Evolutionary conservation across 768 basidiomycete species (phyloP).

Genomic region (Thelephora ganbajun): DNA sequence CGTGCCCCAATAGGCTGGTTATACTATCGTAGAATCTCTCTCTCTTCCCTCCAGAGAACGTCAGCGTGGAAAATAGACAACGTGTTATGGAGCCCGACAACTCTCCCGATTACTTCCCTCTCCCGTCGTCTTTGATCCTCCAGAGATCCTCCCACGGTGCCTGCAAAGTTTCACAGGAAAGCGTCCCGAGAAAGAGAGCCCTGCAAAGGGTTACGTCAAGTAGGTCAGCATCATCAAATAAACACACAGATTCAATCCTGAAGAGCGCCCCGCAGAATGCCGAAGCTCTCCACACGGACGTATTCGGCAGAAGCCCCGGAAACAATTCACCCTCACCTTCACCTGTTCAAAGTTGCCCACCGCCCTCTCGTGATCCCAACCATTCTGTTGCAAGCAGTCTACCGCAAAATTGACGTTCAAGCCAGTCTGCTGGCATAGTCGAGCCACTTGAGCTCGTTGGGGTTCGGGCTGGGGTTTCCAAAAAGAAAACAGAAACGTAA

Average conservation of each 20-base stretch:
- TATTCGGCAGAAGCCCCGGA: background rate
- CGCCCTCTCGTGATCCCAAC: slow-evolving; percentile 73
- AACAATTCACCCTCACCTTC: slow-evolving; percentile 41
- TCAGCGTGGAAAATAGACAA: no score
- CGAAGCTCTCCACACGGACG: background rate
- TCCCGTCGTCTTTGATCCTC: no score
- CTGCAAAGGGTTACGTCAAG: slow-evolving; percentile 5
- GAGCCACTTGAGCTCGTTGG: slow-evolving; percentile 56
- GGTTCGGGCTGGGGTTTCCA: slow-evolving; percentile 41
- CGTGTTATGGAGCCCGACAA: background rate
- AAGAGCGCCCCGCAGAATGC: background rate
- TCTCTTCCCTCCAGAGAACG: no score
- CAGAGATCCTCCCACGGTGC: background rate
- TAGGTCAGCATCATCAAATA: no score
- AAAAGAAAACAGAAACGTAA: slow-evolving; percentile 8
- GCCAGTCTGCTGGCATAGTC: slow-evolving; percentile 59
- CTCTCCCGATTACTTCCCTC: background rate
- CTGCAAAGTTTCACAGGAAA: slow-evolving; percentile 9
- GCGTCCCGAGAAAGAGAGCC: slow-evolving; percentile 14
- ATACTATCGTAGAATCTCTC: no score
- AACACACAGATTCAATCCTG: background rate
- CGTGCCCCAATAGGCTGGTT: no score
- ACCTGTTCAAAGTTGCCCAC: slow-evolving; percentile 80
- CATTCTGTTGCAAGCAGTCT: slow-evolving; percentile 78
- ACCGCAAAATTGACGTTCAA: slow-evolving; percentile 69